These are phyloP conservation scores for Phlyctochytrium planicorne DNA, from an alignment of 192 early-diverging fungal genomes.

Conservation along the genomic window DNA sequence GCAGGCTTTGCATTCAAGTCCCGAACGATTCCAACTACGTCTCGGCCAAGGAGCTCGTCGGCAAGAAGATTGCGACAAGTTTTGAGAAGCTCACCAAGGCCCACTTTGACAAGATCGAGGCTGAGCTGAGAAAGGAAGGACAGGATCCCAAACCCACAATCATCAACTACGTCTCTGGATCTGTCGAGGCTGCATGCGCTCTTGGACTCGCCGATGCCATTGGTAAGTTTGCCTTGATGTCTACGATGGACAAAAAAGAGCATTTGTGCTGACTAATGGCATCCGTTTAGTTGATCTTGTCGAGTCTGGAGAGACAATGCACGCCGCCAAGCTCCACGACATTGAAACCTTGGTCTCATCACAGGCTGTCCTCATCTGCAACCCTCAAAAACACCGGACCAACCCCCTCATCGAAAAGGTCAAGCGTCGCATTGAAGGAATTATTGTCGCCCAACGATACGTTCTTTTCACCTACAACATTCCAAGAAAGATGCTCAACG, in stretches of 20 bases:
- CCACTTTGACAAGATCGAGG: conserved; percentile 77
- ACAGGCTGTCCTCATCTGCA: conserved; percentile 88
- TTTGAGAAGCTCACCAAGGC: conserved; percentile 72
- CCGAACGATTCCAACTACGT: conserved; percentile 58
- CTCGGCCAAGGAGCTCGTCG: conserved; percentile 69
- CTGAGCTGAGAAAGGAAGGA: conserved; percentile 34
- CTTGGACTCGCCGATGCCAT: conserved; percentile 96
- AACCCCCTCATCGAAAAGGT: conserved; percentile 84
- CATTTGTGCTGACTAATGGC: not conserved
- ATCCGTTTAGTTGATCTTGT: conserved; percentile 51
- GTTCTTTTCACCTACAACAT: conserved; percentile 94
- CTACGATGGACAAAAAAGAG: too few relatives aligned
- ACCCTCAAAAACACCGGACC: conserved; percentile 59
- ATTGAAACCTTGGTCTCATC: conserved; percentile 81
- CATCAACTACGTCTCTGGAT: conserved; percentile 86
- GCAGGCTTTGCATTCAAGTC: conserved; percentile 88
- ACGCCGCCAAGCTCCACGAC: conserved; percentile 91
- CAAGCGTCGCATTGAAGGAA: conserved; percentile 82
- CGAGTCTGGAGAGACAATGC: conserved; percentile 99
- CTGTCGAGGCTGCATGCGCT: conserved; percentile 95
- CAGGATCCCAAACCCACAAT: conserved; percentile 54
- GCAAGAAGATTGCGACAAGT: conserved; percentile 92
- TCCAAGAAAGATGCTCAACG: conserved; percentile 56
- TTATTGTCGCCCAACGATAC: conserved; percentile 83
- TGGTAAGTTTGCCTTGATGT: conserved; percentile 50